A percentile compares a stretch with the other conserved stretches of the same genome.
phyloP scores from a whole-genome alignment of 2,329 filamentous ascomycete species.

The Juglanconis sp. region DNA sequence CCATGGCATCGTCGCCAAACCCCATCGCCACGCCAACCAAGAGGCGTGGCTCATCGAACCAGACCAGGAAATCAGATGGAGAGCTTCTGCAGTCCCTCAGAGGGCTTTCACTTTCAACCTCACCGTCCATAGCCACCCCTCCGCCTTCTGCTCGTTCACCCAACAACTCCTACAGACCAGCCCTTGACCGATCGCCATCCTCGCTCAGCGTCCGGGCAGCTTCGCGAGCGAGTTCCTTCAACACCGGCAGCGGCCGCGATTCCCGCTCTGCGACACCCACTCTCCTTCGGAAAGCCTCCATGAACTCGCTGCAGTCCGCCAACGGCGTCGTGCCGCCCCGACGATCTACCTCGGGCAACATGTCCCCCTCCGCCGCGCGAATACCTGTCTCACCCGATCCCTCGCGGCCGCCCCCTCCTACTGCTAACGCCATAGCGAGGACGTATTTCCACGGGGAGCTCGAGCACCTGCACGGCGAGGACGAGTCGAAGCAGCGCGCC shows the following conservation, averaged over 20 bases:
- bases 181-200: conserved; percentile 36
- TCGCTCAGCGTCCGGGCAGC: conserved; percentile 34
- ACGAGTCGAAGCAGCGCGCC: conserved; percentile 29
- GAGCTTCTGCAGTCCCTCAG: conserved; percentile 41
- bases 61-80: conserved; percentile 19
- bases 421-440: conserved; percentile 57
- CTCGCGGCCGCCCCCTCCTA: conserved; percentile 40
- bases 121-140: conserved; percentile 19
- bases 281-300: conserved; percentile 54
- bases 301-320: conserved; percentile 53
- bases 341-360: conserved; percentile 45
- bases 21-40: conserved; percentile 19
- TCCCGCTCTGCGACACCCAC: conserved; percentile 48
- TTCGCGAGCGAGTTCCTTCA: conserved; percentile 39
- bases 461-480: conserved; percentile 52
- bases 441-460: conserved; percentile 70
- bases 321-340: conserved; percentile 43
- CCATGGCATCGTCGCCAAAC: conserved; percentile 14
- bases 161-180: conserved; percentile 34
- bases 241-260: conserved; percentile 32
- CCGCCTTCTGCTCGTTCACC: conserved; percentile 24
- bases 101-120: conserved; percentile 41
- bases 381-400: conserved; percentile 35
- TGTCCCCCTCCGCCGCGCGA: conserved; percentile 39
- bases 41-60: conserved; percentile 7